Conservation (phyloP, 441 rosid genomes). For the Gossypium schwendimanii region DNA sequence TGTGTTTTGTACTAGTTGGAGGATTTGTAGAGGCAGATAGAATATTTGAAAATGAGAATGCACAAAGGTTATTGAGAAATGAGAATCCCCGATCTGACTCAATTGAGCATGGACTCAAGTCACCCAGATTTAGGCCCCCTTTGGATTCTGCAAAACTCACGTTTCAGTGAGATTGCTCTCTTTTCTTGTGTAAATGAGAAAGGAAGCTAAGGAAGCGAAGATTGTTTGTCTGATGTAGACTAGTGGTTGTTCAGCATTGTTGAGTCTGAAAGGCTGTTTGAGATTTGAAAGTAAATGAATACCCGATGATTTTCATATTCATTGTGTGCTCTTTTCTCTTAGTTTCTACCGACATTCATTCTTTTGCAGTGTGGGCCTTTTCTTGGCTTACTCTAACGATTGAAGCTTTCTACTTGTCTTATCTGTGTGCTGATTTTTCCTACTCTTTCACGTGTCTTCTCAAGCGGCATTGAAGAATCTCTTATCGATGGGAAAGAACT, state of each 20-base stretch:
- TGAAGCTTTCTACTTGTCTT: not conserved
- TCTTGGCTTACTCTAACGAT: slow-evolving; percentile 2
- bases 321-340: not conserved
- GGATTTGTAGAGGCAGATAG: too few relatives aligned
- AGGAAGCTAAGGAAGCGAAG: not conserved
- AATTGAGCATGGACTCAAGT: not conserved
- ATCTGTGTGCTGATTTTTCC: slow-evolving; percentile 7
- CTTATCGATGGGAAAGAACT: slow-evolving; percentile 34
- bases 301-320: not conserved
- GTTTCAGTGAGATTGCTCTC: too few relatives aligned
- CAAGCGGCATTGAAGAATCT: slow-evolving; percentile 60
- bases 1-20: not conserved
- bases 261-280: not conserved
- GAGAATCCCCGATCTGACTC: not conserved
- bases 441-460: slow-evolving; percentile 13
- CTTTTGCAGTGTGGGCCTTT: not conserved
- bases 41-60: not conserved
- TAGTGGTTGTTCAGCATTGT: not conserved
- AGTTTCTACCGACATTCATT: not conserved
- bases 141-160: too few relatives aligned
- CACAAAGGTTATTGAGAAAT: not conserved
- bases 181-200: not conserved
- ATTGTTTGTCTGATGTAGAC: not conserved
- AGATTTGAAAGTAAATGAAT: not conserved
- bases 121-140: not conserved